phyloP scores from a whole-genome alignment of 805 yeast species.

The Yarrowia hollandica region DNA sequence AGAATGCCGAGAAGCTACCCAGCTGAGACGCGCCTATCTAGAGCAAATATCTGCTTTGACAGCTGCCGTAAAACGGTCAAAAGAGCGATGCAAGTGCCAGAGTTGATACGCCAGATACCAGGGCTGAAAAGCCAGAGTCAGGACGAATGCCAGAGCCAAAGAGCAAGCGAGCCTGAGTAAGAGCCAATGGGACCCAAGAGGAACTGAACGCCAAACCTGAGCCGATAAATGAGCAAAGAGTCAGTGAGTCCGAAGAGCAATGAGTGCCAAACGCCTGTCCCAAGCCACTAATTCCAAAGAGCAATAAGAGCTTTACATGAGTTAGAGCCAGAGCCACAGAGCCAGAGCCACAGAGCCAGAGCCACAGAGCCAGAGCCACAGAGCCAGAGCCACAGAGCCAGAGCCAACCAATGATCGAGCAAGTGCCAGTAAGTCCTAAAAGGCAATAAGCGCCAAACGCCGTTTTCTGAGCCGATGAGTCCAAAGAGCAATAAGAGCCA shows the following conservation, averaged over 20 bases:
- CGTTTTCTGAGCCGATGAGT: background rate
- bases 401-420: background rate
- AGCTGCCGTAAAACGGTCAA: constrained; percentile 3
- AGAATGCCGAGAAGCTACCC: background rate
- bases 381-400: background rate
- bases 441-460: constrained; percentile 2
- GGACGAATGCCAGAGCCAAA: background rate
- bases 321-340: no score
- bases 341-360: background rate
- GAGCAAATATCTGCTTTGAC: constrained; percentile 8
- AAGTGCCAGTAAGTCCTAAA: constrained; percentile 5
- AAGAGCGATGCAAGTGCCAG: background rate
- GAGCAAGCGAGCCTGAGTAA: constrained; percentile 8
- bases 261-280: no score
- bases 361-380: background rate
- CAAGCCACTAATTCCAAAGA: no score
- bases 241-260: background rate
- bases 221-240: no score
- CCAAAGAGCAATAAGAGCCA: background rate
- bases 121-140: background rate
- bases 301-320: no score
- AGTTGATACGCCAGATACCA: background rate
- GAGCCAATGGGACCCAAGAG: no score
- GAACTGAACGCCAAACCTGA: no score
- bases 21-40: background rate